phyloP scores from a whole-genome alignment of 305 asterid species.

The Solanum hybrid region DNA sequence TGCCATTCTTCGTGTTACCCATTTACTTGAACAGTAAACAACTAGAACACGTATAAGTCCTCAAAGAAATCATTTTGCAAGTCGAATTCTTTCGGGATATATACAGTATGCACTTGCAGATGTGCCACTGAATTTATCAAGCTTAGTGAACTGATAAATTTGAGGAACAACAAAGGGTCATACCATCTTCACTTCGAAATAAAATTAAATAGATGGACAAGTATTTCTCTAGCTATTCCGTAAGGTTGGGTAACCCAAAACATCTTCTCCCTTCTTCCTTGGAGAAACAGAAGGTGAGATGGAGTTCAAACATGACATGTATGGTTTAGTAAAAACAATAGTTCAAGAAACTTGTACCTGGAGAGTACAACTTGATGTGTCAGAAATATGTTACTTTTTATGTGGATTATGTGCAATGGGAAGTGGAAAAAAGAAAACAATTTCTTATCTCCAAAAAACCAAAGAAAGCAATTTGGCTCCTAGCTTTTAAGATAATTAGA shows the following conservation, averaged over 20 bases:
- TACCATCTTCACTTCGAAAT: not conserved
- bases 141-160: not conserved
- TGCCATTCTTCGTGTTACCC: not conserved
- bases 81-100: not conserved
- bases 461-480: not conserved
- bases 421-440: not conserved
- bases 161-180: not conserved
- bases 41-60: not conserved
- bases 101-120: not conserved
- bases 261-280: not conserved
- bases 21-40: not conserved
- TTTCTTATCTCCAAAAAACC: not conserved
- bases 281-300: not conserved
- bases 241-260: not conserved
- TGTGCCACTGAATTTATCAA: not conserved
- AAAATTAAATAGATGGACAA: not conserved
- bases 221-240: not conserved
- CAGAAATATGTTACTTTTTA: not conserved
- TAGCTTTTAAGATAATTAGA: not conserved
- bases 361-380: not conserved
- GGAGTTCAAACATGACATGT: not conserved
- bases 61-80: not conserved
- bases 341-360: not conserved
- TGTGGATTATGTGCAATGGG: not conserved
- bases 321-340: not conserved